Base-by-base conservation (phyloP, 2,329 filamentous ascomycete species). In the Nemania serpens region DNA sequence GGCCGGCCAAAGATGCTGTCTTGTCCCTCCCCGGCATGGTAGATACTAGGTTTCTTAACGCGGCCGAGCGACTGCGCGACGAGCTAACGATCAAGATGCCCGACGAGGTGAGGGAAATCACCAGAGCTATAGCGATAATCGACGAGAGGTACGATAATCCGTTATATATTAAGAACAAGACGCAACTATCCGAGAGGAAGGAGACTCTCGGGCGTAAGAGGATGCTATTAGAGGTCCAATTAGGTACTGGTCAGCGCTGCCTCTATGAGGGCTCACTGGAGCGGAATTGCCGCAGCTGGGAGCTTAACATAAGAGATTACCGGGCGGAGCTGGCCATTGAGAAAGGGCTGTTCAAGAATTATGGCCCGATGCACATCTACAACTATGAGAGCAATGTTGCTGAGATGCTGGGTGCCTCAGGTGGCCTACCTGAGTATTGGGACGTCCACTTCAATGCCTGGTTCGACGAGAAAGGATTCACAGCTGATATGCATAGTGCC, bases 231-330 rank as follows among this genome's bases (percentile, higher is more conserved):
- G 52, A 54, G 34, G 37, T 20, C 4, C n/a, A 33, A 5, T 6
- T 50, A 2, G 60, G 60, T 4, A 25, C 18, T 2, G 47, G 2
- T 7, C 58, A 64, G n/a, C 58, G 34, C 1, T 22, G 18, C 20
- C 2, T 7, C 1, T 25, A 53, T 22, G 11, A 53, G 46, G 59
- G 54, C 13, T 36, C 43, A 1, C 0, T 53, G 5, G 2, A 43
- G 11, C 41, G 49, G 12, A 6, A 2, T 2, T 64, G 62, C 10
- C 55, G 52, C 1, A 59, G 55, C 43, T 64, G 62, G 62, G 58
- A 64, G n/a, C 36, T 45, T 1, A 37, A 46, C 11, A 58, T 64
- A n/a, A 17, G 20, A 2, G 51, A 59, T 2, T 20, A 18, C 13
- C 46, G 58, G 1, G 42, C 62, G 11, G 55, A 55, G 2, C 2